Evolutionary conservation across 139 green algal genomes (phyloP), one percentile per base, ranked within the genome.

Genomic region (Dunaliella sp.): DNA sequence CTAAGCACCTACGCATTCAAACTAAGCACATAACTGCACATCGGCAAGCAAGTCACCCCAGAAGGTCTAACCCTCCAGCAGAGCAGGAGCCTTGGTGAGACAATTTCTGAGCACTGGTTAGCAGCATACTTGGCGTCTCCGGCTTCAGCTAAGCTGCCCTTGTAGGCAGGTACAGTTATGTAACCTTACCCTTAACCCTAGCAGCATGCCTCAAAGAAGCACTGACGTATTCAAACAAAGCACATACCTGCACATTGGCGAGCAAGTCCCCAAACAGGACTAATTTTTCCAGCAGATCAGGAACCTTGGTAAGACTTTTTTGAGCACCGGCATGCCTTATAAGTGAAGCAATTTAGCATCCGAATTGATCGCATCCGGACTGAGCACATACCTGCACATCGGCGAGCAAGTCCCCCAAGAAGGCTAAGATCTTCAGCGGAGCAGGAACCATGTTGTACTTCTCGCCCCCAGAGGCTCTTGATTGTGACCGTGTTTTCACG

Each of bases 401-500:
- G 26, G 84, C 80, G 48, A 84, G 30, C 74, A 88, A 34, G 28
- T 84, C 77, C 38, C 80, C 84, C 75, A 86, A 7, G 38, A 86
- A 74, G 0, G 84, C 81, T 74, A 74, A 35, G 22, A 90, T 83
- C 74, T 80, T 80, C 21, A 88, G 33, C 0, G 77, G 80, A 0
- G 75, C 87, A 0, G 87, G 80, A 35, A 90, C 84, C 1, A 12
- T 30, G 0, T 26, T 84, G 81, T 84, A 89, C 82, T 84, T 57
- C 75, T 86, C 81, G 1, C 86, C 86, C 36, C 86, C 86, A 1
- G 86, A 82, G 7, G 76, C 82, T 22, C 59, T 22, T 16, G 32
- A 1, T 58, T 87, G 82, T 7, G 77, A 78, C 58, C 86, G 82
- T 3, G 86, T 89, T 21, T 82, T 77, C 59, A 89, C 86, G 0